Evolutionary conservation across 1,284 basidiomycete species (phyloP).

Genomic region (Neonothopanus nambi): DNA sequence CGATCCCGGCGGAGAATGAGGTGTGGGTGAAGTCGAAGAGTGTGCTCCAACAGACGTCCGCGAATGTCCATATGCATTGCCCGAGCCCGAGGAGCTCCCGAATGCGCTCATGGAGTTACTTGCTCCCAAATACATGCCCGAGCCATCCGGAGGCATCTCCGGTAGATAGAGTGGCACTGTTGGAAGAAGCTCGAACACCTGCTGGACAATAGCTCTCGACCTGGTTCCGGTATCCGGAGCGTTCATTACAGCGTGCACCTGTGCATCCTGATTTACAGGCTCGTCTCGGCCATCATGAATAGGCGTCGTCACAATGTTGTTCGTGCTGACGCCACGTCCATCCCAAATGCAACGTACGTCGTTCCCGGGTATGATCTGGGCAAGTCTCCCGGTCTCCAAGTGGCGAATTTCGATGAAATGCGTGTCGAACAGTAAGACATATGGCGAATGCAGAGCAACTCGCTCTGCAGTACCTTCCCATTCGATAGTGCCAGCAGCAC

Average conservation of each 20-base stretch:
- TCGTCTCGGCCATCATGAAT: slow-evolving; percentile 26
- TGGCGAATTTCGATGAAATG: slow-evolving; percentile 85
- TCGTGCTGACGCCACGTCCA: slow-evolving; percentile 58
- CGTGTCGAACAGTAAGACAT: slow-evolving; percentile 77
- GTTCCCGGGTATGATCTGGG: slow-evolving; percentile 87
- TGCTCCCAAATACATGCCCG: slow-evolving; percentile 23
- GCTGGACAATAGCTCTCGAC: slow-evolving; percentile 46
- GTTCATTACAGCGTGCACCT: slow-evolving; percentile 66
- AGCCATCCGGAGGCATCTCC: too few relatives aligned
- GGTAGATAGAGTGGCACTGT: slow-evolving; percentile 61
- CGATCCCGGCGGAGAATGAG: too few relatives aligned
- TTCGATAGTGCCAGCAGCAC: slow-evolving; percentile 76
- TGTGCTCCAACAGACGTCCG: too few relatives aligned
- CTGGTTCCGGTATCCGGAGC: slow-evolving; percentile 37
- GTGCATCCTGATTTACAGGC: slow-evolving; percentile 47
- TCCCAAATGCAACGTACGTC: slow-evolving; percentile 91
- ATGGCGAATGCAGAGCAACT: slow-evolving; percentile 80
- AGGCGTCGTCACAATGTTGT: slow-evolving; percentile 37
- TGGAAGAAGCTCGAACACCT: slow-evolving; percentile 66
- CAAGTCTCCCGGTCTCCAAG: slow-evolving; percentile 81
- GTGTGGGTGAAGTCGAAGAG: too few relatives aligned
- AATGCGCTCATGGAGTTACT: too few relatives aligned
- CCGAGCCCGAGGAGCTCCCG: too few relatives aligned
- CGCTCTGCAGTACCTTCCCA: slow-evolving; percentile 93
- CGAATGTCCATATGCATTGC: too few relatives aligned